phyloP scores from a whole-genome alignment of 306 rosid species.

The Aeschynomene evenia region DNA sequence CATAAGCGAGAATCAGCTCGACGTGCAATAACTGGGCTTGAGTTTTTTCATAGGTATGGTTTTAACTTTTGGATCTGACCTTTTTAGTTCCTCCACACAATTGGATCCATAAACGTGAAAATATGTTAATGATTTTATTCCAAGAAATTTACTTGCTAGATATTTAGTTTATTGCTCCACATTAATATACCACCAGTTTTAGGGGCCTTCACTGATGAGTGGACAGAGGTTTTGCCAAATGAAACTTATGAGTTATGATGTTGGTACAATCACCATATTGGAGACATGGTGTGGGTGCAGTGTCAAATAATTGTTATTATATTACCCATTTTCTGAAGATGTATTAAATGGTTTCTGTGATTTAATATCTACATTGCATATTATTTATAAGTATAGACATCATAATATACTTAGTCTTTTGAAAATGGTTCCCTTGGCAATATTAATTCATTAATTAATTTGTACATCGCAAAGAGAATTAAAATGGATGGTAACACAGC shows the following conservation, averaged over 20 bases:
- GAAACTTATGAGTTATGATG: background rate
- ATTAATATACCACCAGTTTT: background rate
- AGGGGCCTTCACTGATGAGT: background rate
- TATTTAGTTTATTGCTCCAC: background rate
- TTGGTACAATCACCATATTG: background rate
- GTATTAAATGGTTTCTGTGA: background rate
- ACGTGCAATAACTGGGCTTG: constrained; percentile 88
- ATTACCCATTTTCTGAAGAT: background rate
- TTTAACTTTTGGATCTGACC: constrained; percentile 20
- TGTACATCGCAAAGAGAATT: constrained; percentile 2
- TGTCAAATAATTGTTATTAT: background rate
- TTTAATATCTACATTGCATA: constrained; percentile 3
- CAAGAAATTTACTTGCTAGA: background rate
- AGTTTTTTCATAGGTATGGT: constrained; percentile 86
- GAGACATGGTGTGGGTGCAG: background rate
- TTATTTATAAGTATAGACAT: constrained; percentile 1
- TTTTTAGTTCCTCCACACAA: background rate
- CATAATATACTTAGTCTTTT: background rate
- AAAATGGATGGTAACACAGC: background rate
- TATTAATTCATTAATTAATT: constrained; percentile 10
- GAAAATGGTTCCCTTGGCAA: background rate
- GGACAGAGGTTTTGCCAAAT: background rate
- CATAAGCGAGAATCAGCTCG: constrained; percentile 89
- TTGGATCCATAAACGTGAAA: background rate
- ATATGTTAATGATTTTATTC: background rate